Percentiles rank a stretch among this genome's conserved stretches.
These are phyloP conservation scores for Sporothrix brasiliensis DNA, from an alignment of 2,329 filamentous ascomycete genomes.

Conservation along the genomic window DNA sequence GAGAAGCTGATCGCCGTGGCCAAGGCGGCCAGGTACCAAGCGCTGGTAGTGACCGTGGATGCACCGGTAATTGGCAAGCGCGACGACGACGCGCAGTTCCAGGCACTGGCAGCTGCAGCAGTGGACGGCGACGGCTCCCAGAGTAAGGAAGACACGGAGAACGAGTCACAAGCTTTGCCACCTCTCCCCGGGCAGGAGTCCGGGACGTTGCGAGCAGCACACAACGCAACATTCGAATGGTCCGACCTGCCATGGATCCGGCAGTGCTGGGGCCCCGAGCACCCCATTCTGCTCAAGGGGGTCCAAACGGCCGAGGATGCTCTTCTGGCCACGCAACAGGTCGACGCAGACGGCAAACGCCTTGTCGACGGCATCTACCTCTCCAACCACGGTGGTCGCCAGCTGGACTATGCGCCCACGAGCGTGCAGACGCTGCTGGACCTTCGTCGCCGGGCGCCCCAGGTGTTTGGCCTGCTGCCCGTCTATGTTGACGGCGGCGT, in stretches of 20 bases:
- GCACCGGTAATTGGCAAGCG: constrained; percentile 32
- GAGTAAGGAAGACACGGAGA: background rate
- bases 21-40: constrained; percentile 29
- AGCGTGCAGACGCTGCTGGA: constrained; percentile 51
- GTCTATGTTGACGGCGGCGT: constrained; percentile 55
- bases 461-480: constrained; percentile 49
- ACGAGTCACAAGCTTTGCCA: background rate
- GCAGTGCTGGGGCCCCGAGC: constrained; percentile 58
- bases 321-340: constrained; percentile 45
- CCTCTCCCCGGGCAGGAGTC: constrained; percentile 28
- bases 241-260: constrained; percentile 60
- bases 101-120: background rate
- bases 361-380: constrained; percentile 51
- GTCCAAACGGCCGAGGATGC: constrained; percentile 43
- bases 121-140: background rate
- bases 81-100: constrained; percentile 27
- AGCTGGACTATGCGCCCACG: constrained; percentile 52
- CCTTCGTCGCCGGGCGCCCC: constrained; percentile 49
- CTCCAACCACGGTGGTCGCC: constrained; percentile 57
- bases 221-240: constrained; percentile 49
- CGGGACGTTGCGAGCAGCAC: constrained; percentile 1
- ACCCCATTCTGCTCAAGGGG: constrained; percentile 44
- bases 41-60: constrained; percentile 33
- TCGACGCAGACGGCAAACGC: constrained; percentile 28
- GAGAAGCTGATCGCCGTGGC: constrained; percentile 29